These are phyloP conservation scores for Pichia exigua DNA, from an alignment of 805 yeast genomes.

Conservation along the genomic window DNA sequence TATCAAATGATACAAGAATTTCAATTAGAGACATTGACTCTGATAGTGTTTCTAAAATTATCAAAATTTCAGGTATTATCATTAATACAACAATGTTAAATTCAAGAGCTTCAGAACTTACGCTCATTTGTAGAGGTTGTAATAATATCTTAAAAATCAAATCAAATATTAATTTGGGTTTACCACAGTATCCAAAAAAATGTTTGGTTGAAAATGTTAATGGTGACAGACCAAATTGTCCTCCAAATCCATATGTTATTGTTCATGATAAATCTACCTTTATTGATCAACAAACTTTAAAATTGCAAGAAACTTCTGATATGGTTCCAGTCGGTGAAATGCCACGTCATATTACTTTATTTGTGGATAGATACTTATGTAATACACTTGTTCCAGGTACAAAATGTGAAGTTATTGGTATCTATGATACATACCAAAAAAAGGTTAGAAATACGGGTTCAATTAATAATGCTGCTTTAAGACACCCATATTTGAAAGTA, in stretches of 20 bases:
- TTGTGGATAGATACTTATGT: slow-evolving; percentile 83
- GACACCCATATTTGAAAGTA: slow-evolving; percentile 85
- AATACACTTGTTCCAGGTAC: slow-evolving; percentile 94
- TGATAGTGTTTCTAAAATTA: slow-evolving; percentile 81
- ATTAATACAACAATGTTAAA: slow-evolving; percentile 84
- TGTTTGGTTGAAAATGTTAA: slow-evolving; percentile 53
- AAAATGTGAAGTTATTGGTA: slow-evolving; percentile 84
- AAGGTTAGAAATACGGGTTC: slow-evolving; percentile 47
- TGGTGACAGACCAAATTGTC: slow-evolving; percentile 57
- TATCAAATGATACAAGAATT: slow-evolving; percentile 61
- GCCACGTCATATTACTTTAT: slow-evolving; percentile 87
- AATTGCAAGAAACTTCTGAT: slow-evolving; percentile 95
- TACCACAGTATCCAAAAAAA: slow-evolving; percentile 54
- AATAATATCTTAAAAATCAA: slow-evolving; percentile 65
- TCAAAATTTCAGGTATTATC: slow-evolving; percentile 86
- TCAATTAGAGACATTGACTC: slow-evolving; percentile 80
- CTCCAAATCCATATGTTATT: slow-evolving; percentile 85
- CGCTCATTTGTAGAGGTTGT: slow-evolving; percentile 81
- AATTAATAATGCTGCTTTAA: slow-evolving; percentile 67
- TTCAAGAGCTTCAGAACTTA: slow-evolving; percentile 79
- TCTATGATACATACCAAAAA: slow-evolving; percentile 83
- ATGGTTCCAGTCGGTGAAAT: slow-evolving; percentile 98
- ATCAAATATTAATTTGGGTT: slow-evolving; percentile 63
- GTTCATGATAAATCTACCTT: slow-evolving; percentile 92
- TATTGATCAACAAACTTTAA: slow-evolving; percentile 89